Evolutionary conservation across 2,329 filamentous ascomycete species (phyloP), one percentile per base, ranked within the genome.

Genomic region (Botrytis squamosa): DNA sequence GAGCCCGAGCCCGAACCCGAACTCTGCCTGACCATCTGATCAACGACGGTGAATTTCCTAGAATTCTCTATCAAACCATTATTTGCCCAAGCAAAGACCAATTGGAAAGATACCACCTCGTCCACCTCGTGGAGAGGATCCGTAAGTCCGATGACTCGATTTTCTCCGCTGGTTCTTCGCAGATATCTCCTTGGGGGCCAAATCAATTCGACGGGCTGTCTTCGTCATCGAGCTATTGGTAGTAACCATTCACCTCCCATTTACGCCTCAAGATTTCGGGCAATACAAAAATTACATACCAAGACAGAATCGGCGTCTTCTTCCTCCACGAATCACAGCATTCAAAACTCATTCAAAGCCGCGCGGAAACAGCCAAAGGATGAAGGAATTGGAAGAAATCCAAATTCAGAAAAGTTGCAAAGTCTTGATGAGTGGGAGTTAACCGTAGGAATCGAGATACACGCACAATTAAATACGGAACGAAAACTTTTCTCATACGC

Each of bases 401-500:
- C 81, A 80, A 88, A 86, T 75, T 80, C 82, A 0, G 78, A 81
- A 52, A 74, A 83, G 20, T 84, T 84, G 73, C 84, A 83, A 77
- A 86, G 85, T 84, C 86, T 76, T 80, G 77, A 80, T 18, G 68
- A 80, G n/a, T 99, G 96, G 96, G 93, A 98, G 82, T 85, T 98
- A 79, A 98, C 95, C 0, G 94, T 98, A 42, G 96, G 96, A 75
- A 95, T 99, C 78, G 96, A 99, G 84, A 96, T 99, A 76, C 96
- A 99, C 81, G 96, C 96, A 33, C 95, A 98, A 83, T 87, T 99
- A 80, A 97, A 98, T 83, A 96, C 95, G 0, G 86, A 89, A 7
- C 87, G 88, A 80, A 99, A 99, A 84, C 89, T 99, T 73, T 99
- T 99, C 84, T 98, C 96, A 1, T 82, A 88, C 55, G 91, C 91